These are phyloP conservation scores for Yamadazyma dendronema DNA, from an alignment of 1,139 yeast genomes.

Conservation along the genomic window DNA sequence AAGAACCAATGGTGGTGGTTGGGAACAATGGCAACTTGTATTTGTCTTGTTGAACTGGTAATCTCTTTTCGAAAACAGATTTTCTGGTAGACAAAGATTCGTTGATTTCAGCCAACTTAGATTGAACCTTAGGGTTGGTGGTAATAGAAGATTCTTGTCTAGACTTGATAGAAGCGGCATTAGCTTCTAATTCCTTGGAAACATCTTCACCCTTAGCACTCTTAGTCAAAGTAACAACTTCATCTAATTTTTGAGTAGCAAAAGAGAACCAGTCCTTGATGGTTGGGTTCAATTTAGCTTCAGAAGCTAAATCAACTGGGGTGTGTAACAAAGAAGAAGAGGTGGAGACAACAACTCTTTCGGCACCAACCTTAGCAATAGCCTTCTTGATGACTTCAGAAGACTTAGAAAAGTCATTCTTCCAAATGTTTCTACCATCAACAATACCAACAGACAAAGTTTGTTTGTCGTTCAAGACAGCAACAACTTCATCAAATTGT, in stretches of 20 bases:
- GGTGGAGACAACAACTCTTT: slow-evolving; percentile 87
- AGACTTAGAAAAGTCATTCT: slow-evolving; percentile 89
- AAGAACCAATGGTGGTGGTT: slow-evolving; percentile 99
- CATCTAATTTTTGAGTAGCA: slow-evolving; percentile 92
- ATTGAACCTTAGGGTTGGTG: slow-evolving; percentile 86
- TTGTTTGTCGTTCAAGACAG: slow-evolving; percentile 63
- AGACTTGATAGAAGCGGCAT: slow-evolving; percentile 81
- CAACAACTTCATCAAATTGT: slow-evolving; percentile 82
- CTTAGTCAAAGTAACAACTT: slow-evolving; percentile 90
- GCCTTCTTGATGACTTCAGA: slow-evolving; percentile 79
- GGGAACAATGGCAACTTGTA: slow-evolving; percentile 98
- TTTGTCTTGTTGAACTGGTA: slow-evolving; percentile 79
- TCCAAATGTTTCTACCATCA: slow-evolving; percentile 99
- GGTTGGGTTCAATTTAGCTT: slow-evolving; percentile 84
- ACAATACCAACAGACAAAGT: slow-evolving; percentile 93
- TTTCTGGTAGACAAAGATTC: slow-evolving; percentile 82
- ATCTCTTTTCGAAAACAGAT: slow-evolving; percentile 82
- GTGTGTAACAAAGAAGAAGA: slow-evolving; percentile 97
- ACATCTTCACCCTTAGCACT: slow-evolving; percentile 81
- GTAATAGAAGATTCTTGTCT: slow-evolving; percentile 87
- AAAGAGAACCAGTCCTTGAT: slow-evolving; percentile 98
- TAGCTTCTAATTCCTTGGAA: slow-evolving; percentile 67
- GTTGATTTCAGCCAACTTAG: slow-evolving; percentile 79
- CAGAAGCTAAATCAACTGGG: slow-evolving; percentile 92
- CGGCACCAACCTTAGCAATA: slow-evolving; percentile 78